Percentiles rank a stretch among this genome's conserved stretches.
phyloP scores from a whole-genome alignment of 1,284 basidiomycete species.

The Puccinia polysora region DNA sequence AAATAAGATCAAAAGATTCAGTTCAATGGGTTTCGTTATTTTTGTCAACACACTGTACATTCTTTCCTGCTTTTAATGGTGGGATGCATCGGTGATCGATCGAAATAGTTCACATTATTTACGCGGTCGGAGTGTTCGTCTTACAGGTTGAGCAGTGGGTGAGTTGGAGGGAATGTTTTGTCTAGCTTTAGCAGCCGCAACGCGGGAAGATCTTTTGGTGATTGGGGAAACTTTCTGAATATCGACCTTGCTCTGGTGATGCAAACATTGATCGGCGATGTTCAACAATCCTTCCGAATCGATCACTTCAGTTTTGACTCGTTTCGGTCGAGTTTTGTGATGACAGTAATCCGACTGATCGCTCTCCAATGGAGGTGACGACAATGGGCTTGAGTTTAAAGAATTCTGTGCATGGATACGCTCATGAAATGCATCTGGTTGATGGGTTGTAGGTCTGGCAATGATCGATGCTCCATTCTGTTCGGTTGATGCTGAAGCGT shows the following conservation, averaged over 20 bases:
- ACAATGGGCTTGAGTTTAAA: neutral
- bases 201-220: neutral
- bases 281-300: too few relatives aligned
- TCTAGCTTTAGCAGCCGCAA: slow-evolving; percentile 1
- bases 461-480: neutral
- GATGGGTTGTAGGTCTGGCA: neutral
- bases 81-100: too few relatives aligned
- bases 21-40: too few relatives aligned
- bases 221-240: too few relatives aligned
- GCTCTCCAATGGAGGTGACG: neutral
- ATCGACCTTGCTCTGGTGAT: too few relatives aligned
- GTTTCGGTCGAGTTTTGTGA: neutral
- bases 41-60: too few relatives aligned
- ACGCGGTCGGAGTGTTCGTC: slow-evolving; percentile 3
- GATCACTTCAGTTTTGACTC: neutral
- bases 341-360: neutral
- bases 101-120: too few relatives aligned
- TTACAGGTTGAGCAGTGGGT: neutral
- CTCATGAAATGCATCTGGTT: too few relatives aligned
- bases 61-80: too few relatives aligned
- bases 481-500: neutral
- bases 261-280: too few relatives aligned
- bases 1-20: too few relatives aligned
- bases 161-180: neutral
- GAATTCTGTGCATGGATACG: neutral